These are phyloP conservation scores for Penicillium sp. DNA, from an alignment of 2,329 filamentous ascomycete species.

Conservation along the genomic window DNA sequence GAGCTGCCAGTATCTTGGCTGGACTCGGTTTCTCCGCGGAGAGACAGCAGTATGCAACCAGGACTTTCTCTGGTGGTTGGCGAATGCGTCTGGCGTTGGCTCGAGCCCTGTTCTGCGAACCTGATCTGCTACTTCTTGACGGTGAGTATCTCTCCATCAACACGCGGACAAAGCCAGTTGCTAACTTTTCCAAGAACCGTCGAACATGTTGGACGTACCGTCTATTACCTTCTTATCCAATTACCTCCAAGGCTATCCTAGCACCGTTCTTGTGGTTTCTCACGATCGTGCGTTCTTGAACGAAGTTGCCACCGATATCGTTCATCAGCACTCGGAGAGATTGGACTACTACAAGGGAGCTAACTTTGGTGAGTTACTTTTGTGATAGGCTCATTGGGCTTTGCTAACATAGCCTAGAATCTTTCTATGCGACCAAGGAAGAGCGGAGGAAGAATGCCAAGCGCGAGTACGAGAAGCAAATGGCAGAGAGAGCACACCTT, in stretches of 20 bases:
- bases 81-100: conserved; percentile 95
- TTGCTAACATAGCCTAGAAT: conserved; percentile 52
- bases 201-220: conserved; percentile 99
- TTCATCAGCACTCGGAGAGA: conserved; percentile 95
- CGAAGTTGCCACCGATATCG: conserved; percentile 98
- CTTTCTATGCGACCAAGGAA: conserved; percentile 95
- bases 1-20: conserved; percentile 92
- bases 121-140: conserved; percentile 90
- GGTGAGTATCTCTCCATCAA: conserved; percentile 32
- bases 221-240: conserved; percentile 97
- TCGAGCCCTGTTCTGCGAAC: conserved; percentile 94
- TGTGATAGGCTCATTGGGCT: neutral
- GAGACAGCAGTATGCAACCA: conserved; percentile 87
- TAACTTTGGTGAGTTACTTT: conserved; percentile 64
- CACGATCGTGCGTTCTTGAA: conserved; percentile 99
- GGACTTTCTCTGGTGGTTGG: conserved; percentile 99
- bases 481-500: conserved; percentile 86
- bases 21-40: conserved; percentile 95
- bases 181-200: conserved; percentile 65
- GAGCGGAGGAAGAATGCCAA: conserved; percentile 95
- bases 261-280: conserved; percentile 91
- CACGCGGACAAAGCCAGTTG: neutral
- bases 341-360: conserved; percentile 98
- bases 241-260: conserved; percentile 91
- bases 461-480: conserved; percentile 98